Evolutionary conservation across 1,284 basidiomycete genomes (phyloP), one percentile per base, ranked within the genome.

Genomic region (Trichosporon coremiiforme): DNA sequence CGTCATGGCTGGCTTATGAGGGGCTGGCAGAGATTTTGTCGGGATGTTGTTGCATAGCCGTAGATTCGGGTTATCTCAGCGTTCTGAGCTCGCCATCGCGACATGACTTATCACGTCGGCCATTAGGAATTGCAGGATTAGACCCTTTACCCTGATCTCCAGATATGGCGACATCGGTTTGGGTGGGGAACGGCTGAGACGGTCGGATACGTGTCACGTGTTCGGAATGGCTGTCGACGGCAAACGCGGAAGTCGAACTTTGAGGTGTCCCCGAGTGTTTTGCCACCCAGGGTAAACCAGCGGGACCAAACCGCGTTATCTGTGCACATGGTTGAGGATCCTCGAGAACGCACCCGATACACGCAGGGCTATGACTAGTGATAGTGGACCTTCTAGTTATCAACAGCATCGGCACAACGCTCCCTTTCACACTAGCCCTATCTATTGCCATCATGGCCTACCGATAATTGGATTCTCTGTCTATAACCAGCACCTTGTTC

Each of bases 81-180:
- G 29, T 31, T 62, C 17, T 33, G 57, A 62, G 57, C 57, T 62
- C 57, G 57, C 57, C 57, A 62, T 62, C 29, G 50, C 50, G 22
- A 20, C 17, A n/a, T 47, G n/a, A 9, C 15, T 33, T 62, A 35
- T 33, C 57, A 35, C 31, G 57, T 62, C 57, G 57, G 57, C 57
- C 64, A 65, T 65, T 65, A 65, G 64, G 64, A 65, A 65, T 65
- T 15, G 22, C 29, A 33, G 17, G 15, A 62, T 62, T 62, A 35
- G 57, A 35, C 29, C 31, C 57, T 62, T n/a, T 35, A 62, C 57
- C 57, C 29, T 60, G 55, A 33, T 33, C 31, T 62, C 29, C 13
- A 8, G 31, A 62, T 62, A 62, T 62, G 57, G 57, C 57, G 57
- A 62, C 57, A 62, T 62, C 57, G 31, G 15, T 62, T 53, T 53